phyloP scores from a whole-genome alignment of 2,329 filamentous ascomycete species.

The Aspergillus phoenicis region DNA sequence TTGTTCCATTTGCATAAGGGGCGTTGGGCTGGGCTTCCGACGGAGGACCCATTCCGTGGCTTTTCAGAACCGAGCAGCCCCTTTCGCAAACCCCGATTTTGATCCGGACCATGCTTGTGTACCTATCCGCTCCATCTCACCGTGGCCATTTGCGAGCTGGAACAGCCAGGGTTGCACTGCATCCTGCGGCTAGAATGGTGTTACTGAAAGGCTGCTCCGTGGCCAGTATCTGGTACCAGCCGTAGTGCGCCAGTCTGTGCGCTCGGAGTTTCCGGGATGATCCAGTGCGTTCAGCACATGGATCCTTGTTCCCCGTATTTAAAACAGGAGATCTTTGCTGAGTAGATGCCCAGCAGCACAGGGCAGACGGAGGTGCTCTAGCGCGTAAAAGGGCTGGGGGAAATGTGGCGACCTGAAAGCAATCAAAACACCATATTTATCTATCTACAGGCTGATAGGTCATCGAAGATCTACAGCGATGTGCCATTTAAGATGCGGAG shows the following conservation, averaged over 20 bases:
- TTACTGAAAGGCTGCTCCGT: neutral
- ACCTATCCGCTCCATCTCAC: neutral
- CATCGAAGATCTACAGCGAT: neutral
- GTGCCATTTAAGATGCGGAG: slow-evolving; percentile 6
- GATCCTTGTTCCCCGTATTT: neutral
- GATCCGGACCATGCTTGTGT: slow-evolving; percentile 7
- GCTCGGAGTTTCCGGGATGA: slow-evolving; percentile 1
- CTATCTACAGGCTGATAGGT: neutral
- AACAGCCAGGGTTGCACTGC: slow-evolving; percentile 17
- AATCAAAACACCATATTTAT: neutral
- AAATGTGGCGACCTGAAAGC: neutral
- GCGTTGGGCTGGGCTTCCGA: neutral
- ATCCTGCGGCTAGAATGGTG: slow-evolving; percentile 3
- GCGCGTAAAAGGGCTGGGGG: neutral
- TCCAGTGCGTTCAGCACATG: slow-evolving; percentile 3
- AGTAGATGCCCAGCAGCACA: neutral
- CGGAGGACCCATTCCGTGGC: neutral
- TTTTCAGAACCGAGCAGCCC: neutral
- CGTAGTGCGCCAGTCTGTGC: slow-evolving; percentile 2
- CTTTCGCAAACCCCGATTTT: neutral
- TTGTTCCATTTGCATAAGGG: neutral
- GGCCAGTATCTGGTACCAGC: neutral
- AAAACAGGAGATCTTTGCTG: neutral
- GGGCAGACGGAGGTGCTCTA: neutral
- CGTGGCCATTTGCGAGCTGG: slow-evolving; percentile 1